phyloP scores from a whole-genome alignment of 495 filamentous ascomycete genomes.

The Neurospora sp. region DNA sequence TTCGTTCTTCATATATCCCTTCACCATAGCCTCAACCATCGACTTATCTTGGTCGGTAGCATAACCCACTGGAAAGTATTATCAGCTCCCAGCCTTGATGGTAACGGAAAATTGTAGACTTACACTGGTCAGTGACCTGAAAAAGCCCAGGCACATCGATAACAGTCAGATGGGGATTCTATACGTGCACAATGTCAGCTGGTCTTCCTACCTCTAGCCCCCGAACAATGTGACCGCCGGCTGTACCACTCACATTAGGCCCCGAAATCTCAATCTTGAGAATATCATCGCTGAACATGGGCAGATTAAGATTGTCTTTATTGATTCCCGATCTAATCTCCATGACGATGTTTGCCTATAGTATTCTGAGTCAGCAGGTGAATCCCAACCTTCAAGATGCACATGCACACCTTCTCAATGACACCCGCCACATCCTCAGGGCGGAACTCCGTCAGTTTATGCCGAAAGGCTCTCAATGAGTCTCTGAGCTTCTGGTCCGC shows the following conservation, averaged over 20 bases:
- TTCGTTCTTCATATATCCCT: conserved; percentile 11
- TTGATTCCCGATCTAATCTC: conserved; percentile 22
- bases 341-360: conserved; percentile 35
- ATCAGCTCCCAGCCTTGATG: not conserved
- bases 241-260: conserved; percentile 24
- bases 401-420: conserved; percentile 9
- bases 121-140: conserved; percentile 3
- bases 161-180: conserved; percentile 10
- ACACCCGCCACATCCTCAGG: conserved; percentile 16
- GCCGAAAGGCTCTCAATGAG: conserved; percentile 8
- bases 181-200: not conserved
- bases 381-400: not conserved
- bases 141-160: conserved; percentile 18
- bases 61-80: not conserved
- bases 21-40: conserved; percentile 10
- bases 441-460: conserved; percentile 10
- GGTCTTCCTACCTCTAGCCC: not conserved
- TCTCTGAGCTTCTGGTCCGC: not conserved
- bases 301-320: conserved; percentile 11
- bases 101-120: not conserved
- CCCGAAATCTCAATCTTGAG: conserved; percentile 50
- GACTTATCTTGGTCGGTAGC: conserved; percentile 7
- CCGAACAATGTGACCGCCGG: not conserved
- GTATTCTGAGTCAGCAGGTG: not conserved
- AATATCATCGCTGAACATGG: conserved; percentile 46